phyloP scores from a whole-genome alignment of 768 basidiomycete species.

The Tylopilus felleus region DNA sequence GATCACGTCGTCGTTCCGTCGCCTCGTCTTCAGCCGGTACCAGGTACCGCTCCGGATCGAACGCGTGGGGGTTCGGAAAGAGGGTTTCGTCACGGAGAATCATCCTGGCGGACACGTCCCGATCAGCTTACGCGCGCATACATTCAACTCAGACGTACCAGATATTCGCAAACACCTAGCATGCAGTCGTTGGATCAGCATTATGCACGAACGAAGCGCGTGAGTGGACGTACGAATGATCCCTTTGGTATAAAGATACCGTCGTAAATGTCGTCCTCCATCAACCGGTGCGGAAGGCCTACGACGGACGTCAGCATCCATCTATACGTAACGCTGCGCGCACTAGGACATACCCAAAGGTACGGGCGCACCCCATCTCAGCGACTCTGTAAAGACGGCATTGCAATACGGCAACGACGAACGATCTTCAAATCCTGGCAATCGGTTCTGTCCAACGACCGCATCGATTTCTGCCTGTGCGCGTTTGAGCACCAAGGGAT shows the following conservation, averaged over 20 bases:
- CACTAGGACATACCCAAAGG: constrained; percentile 47
- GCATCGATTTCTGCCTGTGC: constrained; percentile 66
- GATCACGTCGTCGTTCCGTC: constrained; percentile 37
- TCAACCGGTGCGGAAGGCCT: constrained; percentile 65
- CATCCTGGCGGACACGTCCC: constrained; percentile 28
- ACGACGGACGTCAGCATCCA: neutral
- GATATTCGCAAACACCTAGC: constrained; percentile 55
- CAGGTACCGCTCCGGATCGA: constrained; percentile 54
- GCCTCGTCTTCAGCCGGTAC: constrained; percentile 17
- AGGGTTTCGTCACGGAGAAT: constrained; percentile 48
- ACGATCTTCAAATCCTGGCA: constrained; percentile 61
- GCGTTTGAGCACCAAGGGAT: constrained; percentile 54
- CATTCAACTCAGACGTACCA: constrained; percentile 38
- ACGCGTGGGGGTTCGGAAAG: constrained; percentile 48
- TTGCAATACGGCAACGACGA: constrained; percentile 55
- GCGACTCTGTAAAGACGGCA: constrained; percentile 51
- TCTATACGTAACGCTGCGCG: neutral
- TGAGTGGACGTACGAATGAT: constrained; percentile 41
- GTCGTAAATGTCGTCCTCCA: constrained; percentile 62
- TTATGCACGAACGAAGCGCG: neutral
- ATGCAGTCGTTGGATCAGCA: constrained; percentile 4
- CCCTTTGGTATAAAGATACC: constrained; percentile 62
- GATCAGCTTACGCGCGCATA: neutral
- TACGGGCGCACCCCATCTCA: constrained; percentile 56
- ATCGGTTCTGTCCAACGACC: constrained; percentile 41